A percentile compares a stretch with the other conserved stretches of the same genome.
Evolutionary conservation across 345 rosid species (phyloP).

Genomic region (Jatropha curcas): DNA sequence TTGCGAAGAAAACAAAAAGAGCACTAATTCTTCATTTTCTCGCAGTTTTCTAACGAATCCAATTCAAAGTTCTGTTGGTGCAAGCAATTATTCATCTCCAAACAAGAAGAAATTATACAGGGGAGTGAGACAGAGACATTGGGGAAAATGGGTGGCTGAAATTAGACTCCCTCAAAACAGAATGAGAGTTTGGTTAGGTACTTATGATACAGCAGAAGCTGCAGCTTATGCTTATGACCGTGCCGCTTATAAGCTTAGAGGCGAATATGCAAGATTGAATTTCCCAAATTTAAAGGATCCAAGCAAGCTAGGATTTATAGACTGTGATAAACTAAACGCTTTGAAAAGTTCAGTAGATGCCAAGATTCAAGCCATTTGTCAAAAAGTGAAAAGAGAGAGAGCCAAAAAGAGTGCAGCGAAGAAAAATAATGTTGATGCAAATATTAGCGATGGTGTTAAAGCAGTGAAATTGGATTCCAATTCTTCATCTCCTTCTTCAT

Average conservation of each 20-base stretch:
- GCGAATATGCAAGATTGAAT: slow-evolving; percentile 88
- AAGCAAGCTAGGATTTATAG: slow-evolving; percentile 57
- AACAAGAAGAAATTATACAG: slow-evolving; percentile 81
- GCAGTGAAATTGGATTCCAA: slow-evolving; percentile 30
- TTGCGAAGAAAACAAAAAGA: slow-evolving; percentile 47
- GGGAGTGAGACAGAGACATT: slow-evolving; percentile 97
- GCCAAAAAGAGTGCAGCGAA: slow-evolving; percentile 51
- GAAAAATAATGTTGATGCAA: slow-evolving; percentile 20
- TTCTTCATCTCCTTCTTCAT: slow-evolving; percentile 28
- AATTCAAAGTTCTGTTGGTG: slow-evolving; percentile 34
- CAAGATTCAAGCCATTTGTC: slow-evolving; percentile 87
- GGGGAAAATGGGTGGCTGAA: slow-evolving; percentile 99
- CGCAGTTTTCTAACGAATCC: slow-evolving; percentile 14
- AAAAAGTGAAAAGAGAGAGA: slow-evolving; percentile 65
- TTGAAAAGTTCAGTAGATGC: slow-evolving; percentile 72
- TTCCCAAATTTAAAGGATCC: slow-evolving; percentile 81
- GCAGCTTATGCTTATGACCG: slow-evolving; percentile 96
- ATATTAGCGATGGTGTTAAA: slow-evolving; percentile 11
- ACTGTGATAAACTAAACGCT: slow-evolving; percentile 52
- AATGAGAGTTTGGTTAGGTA: slow-evolving; percentile 93
- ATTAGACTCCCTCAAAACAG: slow-evolving; percentile 94
- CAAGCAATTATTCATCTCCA: slow-evolving; percentile 28
- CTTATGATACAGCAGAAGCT: slow-evolving; percentile 86
- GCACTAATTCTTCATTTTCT: neutral
- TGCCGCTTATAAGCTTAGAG: slow-evolving; percentile 96